A percentile compares a stretch with the other conserved stretches of the same genome.
Conservation (phyloP, 495 filamentous ascomycete species). For the Neurospora terricola region DNA sequence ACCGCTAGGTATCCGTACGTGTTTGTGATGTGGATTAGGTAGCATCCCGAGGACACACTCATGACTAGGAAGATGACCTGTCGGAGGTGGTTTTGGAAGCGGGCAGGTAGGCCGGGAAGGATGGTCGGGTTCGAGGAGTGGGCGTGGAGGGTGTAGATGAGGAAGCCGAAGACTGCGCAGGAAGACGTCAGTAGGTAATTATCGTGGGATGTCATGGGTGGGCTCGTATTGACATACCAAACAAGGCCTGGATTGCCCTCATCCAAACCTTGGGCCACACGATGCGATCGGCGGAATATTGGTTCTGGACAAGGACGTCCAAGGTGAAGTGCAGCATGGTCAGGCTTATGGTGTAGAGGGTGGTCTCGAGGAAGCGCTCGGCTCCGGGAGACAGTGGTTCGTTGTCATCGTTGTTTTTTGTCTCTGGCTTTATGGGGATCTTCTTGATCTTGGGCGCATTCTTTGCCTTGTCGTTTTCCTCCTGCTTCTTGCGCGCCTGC, state of each 20-base stretch:
- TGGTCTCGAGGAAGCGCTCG: constrained; percentile 47
- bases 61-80: constrained; percentile 53
- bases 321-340: constrained; percentile 79
- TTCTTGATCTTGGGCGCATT: constrained; percentile 13
- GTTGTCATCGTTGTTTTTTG: constrained; percentile 13
- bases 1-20: constrained; percentile 68
- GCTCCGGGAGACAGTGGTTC: constrained; percentile 24
- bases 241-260: constrained; percentile 39
- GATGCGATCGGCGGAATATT: constrained; percentile 63
- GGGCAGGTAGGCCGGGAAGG: constrained; percentile 28
- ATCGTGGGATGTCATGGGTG: neutral
- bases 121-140: constrained; percentile 33
- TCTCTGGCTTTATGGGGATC: constrained; percentile 12
- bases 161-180: constrained; percentile 47
- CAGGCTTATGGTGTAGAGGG: constrained; percentile 63
- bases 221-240: constrained; percentile 29
- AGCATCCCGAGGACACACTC: constrained; percentile 53
- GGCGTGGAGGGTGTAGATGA: constrained; percentile 51
- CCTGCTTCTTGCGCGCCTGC: constrained; percentile 23
- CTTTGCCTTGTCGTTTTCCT: constrained; percentile 17
- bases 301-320: constrained; percentile 82
- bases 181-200: neutral
- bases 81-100: constrained; percentile 35
- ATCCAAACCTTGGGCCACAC: constrained; percentile 45
- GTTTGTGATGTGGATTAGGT: constrained; percentile 75